Evolutionary conservation across 805 yeast genomes (phyloP).

Genomic region (Sugiyamaella valdiviana): DNA sequence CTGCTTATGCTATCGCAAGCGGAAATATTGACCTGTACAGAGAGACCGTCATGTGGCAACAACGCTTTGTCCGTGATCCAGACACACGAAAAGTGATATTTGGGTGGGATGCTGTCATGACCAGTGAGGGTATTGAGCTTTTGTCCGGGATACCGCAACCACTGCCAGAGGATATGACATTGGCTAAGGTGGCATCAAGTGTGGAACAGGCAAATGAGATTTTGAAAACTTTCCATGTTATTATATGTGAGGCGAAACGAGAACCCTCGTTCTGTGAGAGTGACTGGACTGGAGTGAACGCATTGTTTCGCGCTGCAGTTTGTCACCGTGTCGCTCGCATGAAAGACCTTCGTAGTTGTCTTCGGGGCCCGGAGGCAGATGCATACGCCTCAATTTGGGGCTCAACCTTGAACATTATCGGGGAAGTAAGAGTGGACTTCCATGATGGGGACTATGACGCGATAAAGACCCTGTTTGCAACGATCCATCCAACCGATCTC

Average conservation of each 20-base stretch:
- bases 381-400: no score
- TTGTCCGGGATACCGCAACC: not conserved
- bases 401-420: no score
- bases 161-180: not conserved
- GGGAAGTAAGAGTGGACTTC: not conserved
- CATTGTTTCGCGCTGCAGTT: not conserved
- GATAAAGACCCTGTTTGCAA: not conserved
- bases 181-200: not conserved
- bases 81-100: not conserved
- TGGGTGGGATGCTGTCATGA: not conserved
- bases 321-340: not conserved
- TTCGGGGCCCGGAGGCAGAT: no score
- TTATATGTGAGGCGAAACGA: not conserved
- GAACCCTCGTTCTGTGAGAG: not conserved
- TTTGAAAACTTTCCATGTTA: not conserved
- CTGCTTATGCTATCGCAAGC: not conserved
- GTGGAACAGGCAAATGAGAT: not conserved
- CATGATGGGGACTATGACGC: not conserved
- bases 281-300: not conserved
- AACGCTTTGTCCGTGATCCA: conserved; percentile 2
- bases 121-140: not conserved
- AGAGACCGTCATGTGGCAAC: not conserved
- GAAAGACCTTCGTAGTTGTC: no score
- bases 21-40: not conserved
- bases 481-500: not conserved